Conservation (phyloP, 2,329 filamentous ascomycete species). For the Fusarium sp. region DNA sequence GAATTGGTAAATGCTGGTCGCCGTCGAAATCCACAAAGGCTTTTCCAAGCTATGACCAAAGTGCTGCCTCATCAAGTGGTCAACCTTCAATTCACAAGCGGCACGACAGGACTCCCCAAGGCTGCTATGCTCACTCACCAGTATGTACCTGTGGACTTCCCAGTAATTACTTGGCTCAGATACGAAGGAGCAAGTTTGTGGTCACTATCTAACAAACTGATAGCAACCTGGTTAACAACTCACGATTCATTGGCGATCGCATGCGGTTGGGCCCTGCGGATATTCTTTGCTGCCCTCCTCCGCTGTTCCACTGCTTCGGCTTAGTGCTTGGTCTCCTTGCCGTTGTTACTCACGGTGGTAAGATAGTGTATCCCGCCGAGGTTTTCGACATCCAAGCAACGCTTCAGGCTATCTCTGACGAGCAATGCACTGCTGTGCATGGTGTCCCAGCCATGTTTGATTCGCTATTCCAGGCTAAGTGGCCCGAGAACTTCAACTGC, state of each 20-base stretch:
- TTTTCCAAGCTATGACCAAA: constrained; percentile 66
- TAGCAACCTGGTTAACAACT: constrained; percentile 73
- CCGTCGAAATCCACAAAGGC: constrained; percentile 60
- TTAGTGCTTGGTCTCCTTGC: constrained; percentile 81
- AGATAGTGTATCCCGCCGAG: constrained; percentile 81
- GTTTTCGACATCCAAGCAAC: constrained; percentile 77
- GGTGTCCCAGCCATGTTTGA: constrained; percentile 90
- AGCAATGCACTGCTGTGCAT: constrained; percentile 79
- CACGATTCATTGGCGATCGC: constrained; percentile 78
- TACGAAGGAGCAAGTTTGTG: background rate
- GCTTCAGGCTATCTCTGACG: constrained; percentile 73
- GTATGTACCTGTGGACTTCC: constrained; percentile 55
- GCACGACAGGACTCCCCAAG: constrained; percentile 80
- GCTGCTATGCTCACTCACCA: constrained; percentile 81
- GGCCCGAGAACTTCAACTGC: constrained; percentile 58
- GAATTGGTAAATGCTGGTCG: constrained; percentile 67
- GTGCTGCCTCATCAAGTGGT: constrained; percentile 76
- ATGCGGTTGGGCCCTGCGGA: constrained; percentile 77
- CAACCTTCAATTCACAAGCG: constrained; percentile 81
- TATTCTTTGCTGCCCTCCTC: constrained; percentile 83
- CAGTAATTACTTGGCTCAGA: background rate
- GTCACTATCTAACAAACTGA: constrained; percentile 14
- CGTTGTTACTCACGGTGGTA: constrained; percentile 78
- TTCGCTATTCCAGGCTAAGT: constrained; percentile 66
- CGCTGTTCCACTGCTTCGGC: constrained; percentile 88